phyloP scores from a whole-genome alignment of 495 filamentous ascomycete genomes.

The Aspergillus incahuasiensis region DNA sequence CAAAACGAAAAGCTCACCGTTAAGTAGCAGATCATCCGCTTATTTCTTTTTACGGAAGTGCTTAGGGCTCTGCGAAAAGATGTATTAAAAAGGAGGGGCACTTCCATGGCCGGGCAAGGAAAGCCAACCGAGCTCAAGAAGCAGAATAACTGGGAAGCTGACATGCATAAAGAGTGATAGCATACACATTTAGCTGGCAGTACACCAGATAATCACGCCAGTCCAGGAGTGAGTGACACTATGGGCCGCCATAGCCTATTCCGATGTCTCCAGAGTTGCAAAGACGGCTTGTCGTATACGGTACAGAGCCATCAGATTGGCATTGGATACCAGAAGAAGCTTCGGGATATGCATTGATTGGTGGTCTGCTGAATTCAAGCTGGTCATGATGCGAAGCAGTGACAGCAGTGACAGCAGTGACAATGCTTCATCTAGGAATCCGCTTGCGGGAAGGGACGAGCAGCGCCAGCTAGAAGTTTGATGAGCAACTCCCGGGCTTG shows the following conservation, averaged over 20 bases:
- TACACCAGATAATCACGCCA: slow-evolving; percentile 21
- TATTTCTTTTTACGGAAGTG: slow-evolving; percentile 41
- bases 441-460: too few species aligned
- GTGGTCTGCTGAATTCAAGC: too few species aligned
- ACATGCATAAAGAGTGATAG: slow-evolving; percentile 15
- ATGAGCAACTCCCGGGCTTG: too few species aligned
- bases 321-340: too few species aligned
- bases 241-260: neutral
- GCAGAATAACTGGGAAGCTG: slow-evolving; percentile 20
- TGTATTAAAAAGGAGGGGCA: slow-evolving; percentile 26
- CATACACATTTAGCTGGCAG: slow-evolving; percentile 25
- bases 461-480: too few species aligned
- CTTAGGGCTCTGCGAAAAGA: slow-evolving; percentile 26
- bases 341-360: too few species aligned
- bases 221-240: neutral
- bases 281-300: too few species aligned
- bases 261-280: too few species aligned
- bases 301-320: too few species aligned
- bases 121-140: slow-evolving; percentile 21
- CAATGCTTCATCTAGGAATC: too few species aligned
- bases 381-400: too few species aligned
- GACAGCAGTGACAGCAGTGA: too few species aligned
- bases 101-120: slow-evolving; percentile 22
- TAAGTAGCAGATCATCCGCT: slow-evolving; percentile 55
- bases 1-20: slow-evolving; percentile 21